Conservation (phyloP, 176 grass and related monocot genomes). For the Zizania latifolia region DNA sequence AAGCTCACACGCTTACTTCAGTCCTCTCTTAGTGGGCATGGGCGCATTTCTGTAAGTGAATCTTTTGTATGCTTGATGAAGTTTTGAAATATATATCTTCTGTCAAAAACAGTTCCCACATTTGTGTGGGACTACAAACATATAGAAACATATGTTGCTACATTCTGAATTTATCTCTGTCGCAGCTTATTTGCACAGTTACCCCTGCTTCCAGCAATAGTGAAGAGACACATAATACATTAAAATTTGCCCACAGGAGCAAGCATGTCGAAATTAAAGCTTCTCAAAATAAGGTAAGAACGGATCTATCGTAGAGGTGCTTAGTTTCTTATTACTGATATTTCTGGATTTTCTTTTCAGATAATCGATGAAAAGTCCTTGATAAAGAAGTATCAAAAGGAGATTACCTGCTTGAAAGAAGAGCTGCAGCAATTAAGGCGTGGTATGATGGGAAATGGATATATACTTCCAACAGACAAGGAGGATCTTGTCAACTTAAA, state of each 20-base stretch:
- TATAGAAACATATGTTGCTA: slow-evolving; percentile 12
- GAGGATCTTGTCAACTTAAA: slow-evolving; percentile 97
- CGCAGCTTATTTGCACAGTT: slow-evolving; percentile 96
- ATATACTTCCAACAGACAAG: slow-evolving; percentile 52
- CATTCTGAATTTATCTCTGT: slow-evolving; percentile 17
- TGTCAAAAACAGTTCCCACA: background rate
- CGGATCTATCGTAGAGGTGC: background rate
- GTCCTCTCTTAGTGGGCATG: slow-evolving; percentile 90
- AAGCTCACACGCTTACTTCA: slow-evolving; percentile 98
- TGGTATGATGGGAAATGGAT: slow-evolving; percentile 75
- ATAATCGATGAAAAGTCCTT: slow-evolving; percentile 99
- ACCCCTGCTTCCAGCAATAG: slow-evolving; percentile 93
- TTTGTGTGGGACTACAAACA: background rate
- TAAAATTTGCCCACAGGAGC: slow-evolving; percentile 97
- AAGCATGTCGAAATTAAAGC: slow-evolving; percentile 96
- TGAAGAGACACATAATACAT: slow-evolving; percentile 96
- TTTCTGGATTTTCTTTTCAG: slow-evolving; percentile 35
- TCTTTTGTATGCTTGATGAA: slow-evolving; percentile 19
- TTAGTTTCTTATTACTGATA: slow-evolving; percentile 20
- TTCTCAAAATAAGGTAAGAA: slow-evolving; percentile 89
- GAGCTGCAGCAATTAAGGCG: slow-evolving; percentile 87
- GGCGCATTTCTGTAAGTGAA: slow-evolving; percentile 85
- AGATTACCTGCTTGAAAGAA: slow-evolving; percentile 90
- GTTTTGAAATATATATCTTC: background rate
- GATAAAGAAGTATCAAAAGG: slow-evolving; percentile 99